Evolutionary conservation across 805 yeast species (phyloP), one percentile per base, ranked within the genome.

Genomic region (Ogataea zsoltii): DNA sequence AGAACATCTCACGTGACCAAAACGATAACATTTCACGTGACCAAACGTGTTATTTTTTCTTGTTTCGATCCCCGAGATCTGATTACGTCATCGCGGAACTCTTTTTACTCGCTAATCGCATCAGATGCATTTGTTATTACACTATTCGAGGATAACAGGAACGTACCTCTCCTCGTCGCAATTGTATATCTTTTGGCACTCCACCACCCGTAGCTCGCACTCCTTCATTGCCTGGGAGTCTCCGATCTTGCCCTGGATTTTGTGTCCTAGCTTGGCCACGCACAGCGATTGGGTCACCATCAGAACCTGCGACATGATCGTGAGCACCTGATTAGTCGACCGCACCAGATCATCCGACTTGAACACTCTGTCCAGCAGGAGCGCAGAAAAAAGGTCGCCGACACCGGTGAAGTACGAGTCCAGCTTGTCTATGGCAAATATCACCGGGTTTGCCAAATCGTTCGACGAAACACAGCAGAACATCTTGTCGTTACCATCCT

Each of bases 391-490:
- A 33, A 91, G 66, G 58, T 91, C 98, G 6, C 98, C 98, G 0
- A 94, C 96, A 1, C 98, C 98, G 0, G 97, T 88, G 67, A 91
- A 92, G 62, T 92, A 89, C 4, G 92, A 83, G 44, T 83, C 80
- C 33, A 88, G 77, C 29, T 74, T 70, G 2, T 87, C 85, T 12
- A 85, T 74, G 52, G 74, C 72, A 56, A 77, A 81, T 38, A 68
- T 39, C 4, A 56, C 41, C 2, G 67, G 50, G 3, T 37, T 23
- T 12, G 49, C 53, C 3, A 33, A 21, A 7, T 54, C 60, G 7
- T 46, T 43, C 4, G 74, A 57, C 1, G 81, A 76, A 10, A 77
- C 72, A 12, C 78, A 74, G 15, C 79, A 70, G 46, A 69, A 66
- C n/a, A 76, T 63, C 29, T 62, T 41, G 10, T 51, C 55, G 11